These are phyloP conservation scores for Trichoderma erinaceum DNA, from an alignment of 495 filamentous ascomycete genomes.

Conservation along the genomic window DNA sequence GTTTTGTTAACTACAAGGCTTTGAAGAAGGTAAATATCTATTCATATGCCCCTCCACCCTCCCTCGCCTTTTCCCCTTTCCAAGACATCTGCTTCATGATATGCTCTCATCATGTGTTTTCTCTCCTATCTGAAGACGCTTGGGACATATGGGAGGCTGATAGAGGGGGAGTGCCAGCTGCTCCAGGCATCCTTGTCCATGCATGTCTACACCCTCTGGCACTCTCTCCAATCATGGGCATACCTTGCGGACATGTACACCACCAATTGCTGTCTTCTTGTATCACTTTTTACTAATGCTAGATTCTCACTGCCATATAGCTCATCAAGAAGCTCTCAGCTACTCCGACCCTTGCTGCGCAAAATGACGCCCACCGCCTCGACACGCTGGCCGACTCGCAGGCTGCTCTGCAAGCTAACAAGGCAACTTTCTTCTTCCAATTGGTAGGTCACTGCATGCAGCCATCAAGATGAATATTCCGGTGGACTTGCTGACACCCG, in stretches of 20 bases:
- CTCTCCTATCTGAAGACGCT: neutral
- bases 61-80: constrained; percentile 16
- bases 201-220: constrained; percentile 2
- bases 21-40: constrained; percentile 77
- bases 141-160: neutral
- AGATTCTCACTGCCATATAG: constrained; percentile 40
- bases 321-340: constrained; percentile 97
- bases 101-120: neutral
- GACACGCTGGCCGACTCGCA: constrained; percentile 60
- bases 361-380: constrained; percentile 53
- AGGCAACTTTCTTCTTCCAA: constrained; percentile 97
- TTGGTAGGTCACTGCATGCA: constrained; percentile 52
- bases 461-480: constrained; percentile 15
- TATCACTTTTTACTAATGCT: constrained; percentile 25
- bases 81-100: neutral
- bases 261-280: neutral
- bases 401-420: constrained; percentile 90
- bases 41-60: neutral
- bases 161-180: neutral
- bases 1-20: constrained; percentile 98
- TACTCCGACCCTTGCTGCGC: constrained; percentile 72
- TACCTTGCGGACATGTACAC: constrained; percentile 2
- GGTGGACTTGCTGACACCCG: constrained; percentile 20
- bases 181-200: constrained; percentile 1
- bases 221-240: constrained; percentile 3